phyloP scores from a whole-genome alignment of 495 filamentous ascomycete species.

The Xanthoparmelia taractica region DNA sequence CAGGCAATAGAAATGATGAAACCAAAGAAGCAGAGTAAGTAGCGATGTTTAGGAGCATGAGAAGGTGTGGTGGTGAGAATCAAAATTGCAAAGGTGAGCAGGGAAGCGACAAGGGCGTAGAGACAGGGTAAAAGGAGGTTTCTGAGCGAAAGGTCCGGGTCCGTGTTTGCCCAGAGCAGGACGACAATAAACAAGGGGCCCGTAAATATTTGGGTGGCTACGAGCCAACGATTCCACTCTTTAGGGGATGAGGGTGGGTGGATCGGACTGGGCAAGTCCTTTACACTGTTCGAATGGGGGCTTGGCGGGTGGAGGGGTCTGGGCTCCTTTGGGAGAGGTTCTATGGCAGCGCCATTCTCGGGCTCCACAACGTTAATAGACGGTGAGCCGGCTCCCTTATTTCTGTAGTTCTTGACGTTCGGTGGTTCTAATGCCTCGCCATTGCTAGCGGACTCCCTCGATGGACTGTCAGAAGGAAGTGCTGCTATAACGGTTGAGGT shows the following conservation, averaged over 20 bases:
- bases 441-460: not conserved
- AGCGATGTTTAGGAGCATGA: conserved; percentile 58
- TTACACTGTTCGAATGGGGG: conserved; percentile 3
- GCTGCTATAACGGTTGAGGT: conserved; percentile 30
- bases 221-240: conserved; percentile 87
- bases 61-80: conserved; percentile 52
- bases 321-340: conserved; percentile 21
- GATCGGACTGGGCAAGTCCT: not conserved
- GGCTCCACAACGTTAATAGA: conserved; percentile 17
- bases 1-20: conserved; percentile 87
- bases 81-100: conserved; percentile 54
- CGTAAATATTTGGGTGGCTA: conserved; percentile 75
- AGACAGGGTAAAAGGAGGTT: conserved; percentile 58
- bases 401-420: not conserved
- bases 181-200: conserved; percentile 77
- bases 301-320: conserved; percentile 19
- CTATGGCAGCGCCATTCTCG: conserved; percentile 2
- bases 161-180: conserved; percentile 65
- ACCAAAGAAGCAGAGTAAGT: conserved; percentile 76
- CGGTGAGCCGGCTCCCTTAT: conserved; percentile 18
- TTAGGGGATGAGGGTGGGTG: conserved; percentile 31
- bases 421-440: not conserved
- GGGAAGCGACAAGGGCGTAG: conserved; percentile 61
- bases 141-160: conserved; percentile 40
- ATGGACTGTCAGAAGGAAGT: conserved; percentile 42